Evolutionary conservation across 1,139 yeast species (phyloP), one percentile per base, ranked within the genome.

Genomic region (Saccharomycopsis hybrid): DNA sequence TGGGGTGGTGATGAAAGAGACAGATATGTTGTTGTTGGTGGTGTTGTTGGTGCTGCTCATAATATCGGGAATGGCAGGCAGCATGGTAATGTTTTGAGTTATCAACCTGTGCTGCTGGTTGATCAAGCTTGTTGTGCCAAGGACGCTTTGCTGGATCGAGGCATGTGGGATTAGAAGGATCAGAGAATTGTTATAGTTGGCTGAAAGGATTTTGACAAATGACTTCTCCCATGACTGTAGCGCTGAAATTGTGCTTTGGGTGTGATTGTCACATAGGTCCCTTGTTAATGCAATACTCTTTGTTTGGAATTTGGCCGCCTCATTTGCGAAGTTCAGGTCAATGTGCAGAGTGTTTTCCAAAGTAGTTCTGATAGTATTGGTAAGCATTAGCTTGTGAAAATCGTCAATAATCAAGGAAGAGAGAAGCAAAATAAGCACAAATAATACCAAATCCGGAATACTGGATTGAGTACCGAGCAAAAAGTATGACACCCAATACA

Each of bases 401-500:
- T n/a, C n/a, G n/a, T n/a, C n/a, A n/a, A n/a, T n/a, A n/a, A n/a
- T n/a, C n/a, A n/a, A n/a, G n/a, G n/a, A n/a, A n/a, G n/a, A n/a
- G n/a, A n/a, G n/a, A 9, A 36, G 24, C 24, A 36, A 36, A 36
- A 36, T 5, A 5, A 9, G 18, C 7, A 5, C 13, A 5, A 36
- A 36, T 5, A 33, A 8, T 24, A 44, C 2, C 27, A 33, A 36
- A 27, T 32, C 43, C 11, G 9, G 5, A n/a, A 44, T 32, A 28
- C 24, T n/a, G n/a, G 46, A 44, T 18, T 44, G 27, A 8, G n/a
- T 24, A 18, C 46, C 11, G n/a, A 25, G 8, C 11, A 44, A 7
- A 46, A 46, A 44, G 18, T n/a, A 33, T 13, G 31, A 7, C 11
- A 44, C n/a, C 46, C 46, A 44, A 36, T 44, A 27, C 5, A 44